phyloP scores from a whole-genome alignment of 2,329 filamentous ascomycete genomes.

The Verticillium isaacii region DNA sequence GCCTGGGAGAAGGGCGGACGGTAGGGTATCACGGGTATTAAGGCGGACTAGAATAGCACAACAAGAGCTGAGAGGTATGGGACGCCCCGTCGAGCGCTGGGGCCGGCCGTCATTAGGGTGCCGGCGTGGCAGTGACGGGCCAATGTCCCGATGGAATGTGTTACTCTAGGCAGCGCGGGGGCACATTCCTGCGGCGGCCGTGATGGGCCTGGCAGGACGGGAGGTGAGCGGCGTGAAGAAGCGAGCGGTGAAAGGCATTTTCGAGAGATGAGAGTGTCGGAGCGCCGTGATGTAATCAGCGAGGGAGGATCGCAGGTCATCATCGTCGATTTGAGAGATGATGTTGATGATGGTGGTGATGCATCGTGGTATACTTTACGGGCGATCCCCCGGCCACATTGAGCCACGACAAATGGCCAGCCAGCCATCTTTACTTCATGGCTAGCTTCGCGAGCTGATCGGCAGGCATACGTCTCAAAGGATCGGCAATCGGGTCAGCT shows the following conservation, averaged over 20 bases:
- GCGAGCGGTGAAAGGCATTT: background rate
- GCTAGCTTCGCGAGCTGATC: background rate
- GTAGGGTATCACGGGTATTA: background rate
- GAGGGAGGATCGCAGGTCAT: background rate
- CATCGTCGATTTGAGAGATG: background rate
- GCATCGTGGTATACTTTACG: background rate
- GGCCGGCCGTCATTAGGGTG: background rate
- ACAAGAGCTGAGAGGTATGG: background rate
- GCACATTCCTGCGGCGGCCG: background rate
- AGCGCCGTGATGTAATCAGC: background rate
- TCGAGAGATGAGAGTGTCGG: background rate
- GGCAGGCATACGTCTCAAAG: background rate
- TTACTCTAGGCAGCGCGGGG: constrained; percentile 2
- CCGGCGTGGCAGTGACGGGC: background rate
- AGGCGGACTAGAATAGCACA: background rate
- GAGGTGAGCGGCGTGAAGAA: background rate
- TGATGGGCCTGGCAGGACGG: background rate
- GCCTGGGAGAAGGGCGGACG: background rate
- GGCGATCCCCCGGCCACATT: background rate
- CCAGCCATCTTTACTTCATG: background rate
- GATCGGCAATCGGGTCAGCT: background rate
- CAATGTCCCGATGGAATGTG: constrained; percentile 5
- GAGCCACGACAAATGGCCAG: background rate
- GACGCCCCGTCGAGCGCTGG: background rate
- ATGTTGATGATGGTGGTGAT: background rate